phyloP scores from a whole-genome alignment of 2,329 filamentous ascomycete species.

The Phialocephala subalpina region DNA sequence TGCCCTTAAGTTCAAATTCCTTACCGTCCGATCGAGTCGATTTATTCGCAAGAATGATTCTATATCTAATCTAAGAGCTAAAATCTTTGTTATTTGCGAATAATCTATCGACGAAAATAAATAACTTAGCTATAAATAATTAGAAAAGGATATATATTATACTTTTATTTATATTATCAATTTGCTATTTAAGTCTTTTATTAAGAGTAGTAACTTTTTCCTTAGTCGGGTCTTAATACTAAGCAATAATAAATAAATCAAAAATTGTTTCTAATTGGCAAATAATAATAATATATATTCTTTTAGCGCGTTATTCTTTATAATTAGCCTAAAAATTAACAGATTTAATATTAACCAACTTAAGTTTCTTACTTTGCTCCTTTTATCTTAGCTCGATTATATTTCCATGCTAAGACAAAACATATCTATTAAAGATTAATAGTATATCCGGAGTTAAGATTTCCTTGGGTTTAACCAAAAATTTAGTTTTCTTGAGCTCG shows the following conservation, averaged over 20 bases:
- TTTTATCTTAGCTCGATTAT: background rate
- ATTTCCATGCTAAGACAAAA: background rate
- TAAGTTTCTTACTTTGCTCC: background rate
- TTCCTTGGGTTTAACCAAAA: background rate
- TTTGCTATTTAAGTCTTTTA: slow-evolving; percentile 22
- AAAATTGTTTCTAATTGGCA: background rate
- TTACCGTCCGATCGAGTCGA: background rate
- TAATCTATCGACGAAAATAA: slow-evolving; percentile 28
- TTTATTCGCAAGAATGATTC: slow-evolving; percentile 31
- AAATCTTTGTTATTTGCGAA: slow-evolving; percentile 35
- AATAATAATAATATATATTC: background rate
- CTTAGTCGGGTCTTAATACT: background rate
- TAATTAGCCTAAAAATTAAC: background rate
- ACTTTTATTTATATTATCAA: slow-evolving; percentile 12
- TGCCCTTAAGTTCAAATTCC: slow-evolving; percentile 13
- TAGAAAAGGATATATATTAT: slow-evolving; percentile 17
- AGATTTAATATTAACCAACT: background rate
- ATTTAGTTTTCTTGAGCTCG: background rate
- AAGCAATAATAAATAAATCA: background rate
- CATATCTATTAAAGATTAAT: background rate
- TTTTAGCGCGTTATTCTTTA: background rate
- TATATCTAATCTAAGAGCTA: slow-evolving; percentile 31
- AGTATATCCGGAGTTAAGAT: background rate
- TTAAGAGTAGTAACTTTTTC: slow-evolving; percentile 7
- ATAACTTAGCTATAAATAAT: slow-evolving; percentile 21